Evolutionary conservation across 345 rosid species (phyloP).

Genomic region (Euclidium syriacum): DNA sequence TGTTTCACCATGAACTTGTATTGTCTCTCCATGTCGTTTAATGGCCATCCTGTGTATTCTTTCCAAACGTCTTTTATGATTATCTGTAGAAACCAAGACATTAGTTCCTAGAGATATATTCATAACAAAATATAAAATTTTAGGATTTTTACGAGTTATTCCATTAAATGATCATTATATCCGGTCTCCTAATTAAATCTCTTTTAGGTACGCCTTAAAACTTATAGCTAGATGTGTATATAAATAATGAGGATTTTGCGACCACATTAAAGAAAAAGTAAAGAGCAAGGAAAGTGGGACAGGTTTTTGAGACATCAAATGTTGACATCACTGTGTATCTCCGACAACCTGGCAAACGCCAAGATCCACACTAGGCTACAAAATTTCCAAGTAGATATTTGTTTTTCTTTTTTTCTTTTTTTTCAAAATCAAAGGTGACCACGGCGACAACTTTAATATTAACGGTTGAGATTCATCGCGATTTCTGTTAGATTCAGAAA

Average conservation of each 20-base stretch:
- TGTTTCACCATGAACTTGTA: conserved; percentile 98
- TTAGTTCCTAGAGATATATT: not conserved
- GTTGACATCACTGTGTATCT: conserved; percentile 23
- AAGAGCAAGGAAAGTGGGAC: conserved; percentile 25
- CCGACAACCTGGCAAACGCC: conserved; percentile 33
- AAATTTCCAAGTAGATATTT: conserved; percentile 19
- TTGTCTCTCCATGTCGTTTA: conserved; percentile 88
- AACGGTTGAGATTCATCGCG: conserved; percentile 2
- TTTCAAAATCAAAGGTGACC: not conserved
- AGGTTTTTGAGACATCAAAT: conserved; percentile 11
- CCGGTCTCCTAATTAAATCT: too few relatives aligned
- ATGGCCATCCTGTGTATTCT: conserved; percentile 95
- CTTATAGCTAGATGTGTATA: not conserved
- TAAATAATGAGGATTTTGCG: not conserved
- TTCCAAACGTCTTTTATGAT: conserved; percentile 93
- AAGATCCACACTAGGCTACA: conserved; percentile 26
- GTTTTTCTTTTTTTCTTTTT: not conserved
- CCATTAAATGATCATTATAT: too few relatives aligned
- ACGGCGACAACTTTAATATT: not conserved
- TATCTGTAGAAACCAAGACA: conserved; percentile 36
- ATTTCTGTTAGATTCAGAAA: not conserved
- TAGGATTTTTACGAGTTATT: too few relatives aligned
- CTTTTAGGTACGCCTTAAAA: too few relatives aligned
- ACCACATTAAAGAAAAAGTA: not conserved
- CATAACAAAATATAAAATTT: not conserved